A percentile compares a stretch with the other conserved stretches of the same genome.
phyloP scores from a whole-genome alignment of 306 rosid species.

The Trichosanthes cucumerina region DNA sequence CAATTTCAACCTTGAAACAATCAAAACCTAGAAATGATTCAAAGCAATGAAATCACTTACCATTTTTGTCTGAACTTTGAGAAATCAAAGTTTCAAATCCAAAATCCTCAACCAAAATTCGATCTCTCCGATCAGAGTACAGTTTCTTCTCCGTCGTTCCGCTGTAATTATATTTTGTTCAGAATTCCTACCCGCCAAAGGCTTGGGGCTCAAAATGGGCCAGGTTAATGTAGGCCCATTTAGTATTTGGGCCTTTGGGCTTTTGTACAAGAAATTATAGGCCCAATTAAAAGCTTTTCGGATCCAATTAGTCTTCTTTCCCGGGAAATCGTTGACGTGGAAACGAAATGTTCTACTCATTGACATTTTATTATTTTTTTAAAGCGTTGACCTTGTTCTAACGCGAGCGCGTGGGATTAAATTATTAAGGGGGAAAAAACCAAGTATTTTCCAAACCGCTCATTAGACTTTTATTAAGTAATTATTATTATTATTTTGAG shows the following conservation, averaged over 20 bases:
- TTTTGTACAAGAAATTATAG: neutral
- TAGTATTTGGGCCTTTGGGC: neutral
- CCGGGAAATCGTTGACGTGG: neutral
- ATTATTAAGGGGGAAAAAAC: neutral
- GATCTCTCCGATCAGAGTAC: neutral
- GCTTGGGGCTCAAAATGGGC: neutral
- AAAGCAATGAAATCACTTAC: neutral
- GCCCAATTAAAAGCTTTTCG: neutral
- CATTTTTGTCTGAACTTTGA: neutral
- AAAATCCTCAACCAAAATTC: constrained; percentile 3
- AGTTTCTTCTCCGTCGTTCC: neutral
- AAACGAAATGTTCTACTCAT: neutral
- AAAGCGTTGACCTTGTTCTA: neutral
- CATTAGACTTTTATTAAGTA: neutral
- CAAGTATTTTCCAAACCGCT: neutral
- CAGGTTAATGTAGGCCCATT: neutral
- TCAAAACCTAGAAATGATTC: neutral
- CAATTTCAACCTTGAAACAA: neutral
- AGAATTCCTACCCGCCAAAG: constrained; percentile 1
- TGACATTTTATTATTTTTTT: neutral
- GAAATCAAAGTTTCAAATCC: neutral
- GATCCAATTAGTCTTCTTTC: neutral
- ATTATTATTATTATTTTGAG: neutral
- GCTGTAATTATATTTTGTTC: neutral
- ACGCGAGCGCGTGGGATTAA: neutral